Evolutionary conservation across 345 rosid species (phyloP).

Genomic region (Adansonia digitata): DNA sequence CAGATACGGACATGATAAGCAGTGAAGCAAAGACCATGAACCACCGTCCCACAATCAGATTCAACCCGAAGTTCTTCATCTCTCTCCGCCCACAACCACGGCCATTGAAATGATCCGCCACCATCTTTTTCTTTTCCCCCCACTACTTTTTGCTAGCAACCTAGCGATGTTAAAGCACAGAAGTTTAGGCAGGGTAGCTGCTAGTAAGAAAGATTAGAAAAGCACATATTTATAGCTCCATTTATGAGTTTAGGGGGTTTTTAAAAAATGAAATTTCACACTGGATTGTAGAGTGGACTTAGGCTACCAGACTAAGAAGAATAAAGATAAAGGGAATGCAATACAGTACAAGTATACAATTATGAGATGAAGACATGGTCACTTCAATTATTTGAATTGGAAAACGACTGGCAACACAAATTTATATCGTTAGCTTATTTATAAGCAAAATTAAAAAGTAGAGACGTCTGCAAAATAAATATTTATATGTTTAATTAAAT

Average conservation of each 20-base stretch:
- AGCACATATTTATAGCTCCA: not conserved
- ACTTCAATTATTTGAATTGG: not conserved
- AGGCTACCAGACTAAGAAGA: not conserved
- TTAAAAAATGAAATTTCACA: not conserved
- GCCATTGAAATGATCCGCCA: not conserved
- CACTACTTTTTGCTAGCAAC: not conserved
- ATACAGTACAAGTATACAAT: not conserved
- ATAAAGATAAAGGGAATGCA: not conserved
- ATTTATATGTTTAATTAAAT: too few relatives aligned
- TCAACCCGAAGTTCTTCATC: slow-evolving; percentile 30
- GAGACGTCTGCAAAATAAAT: too few relatives aligned
- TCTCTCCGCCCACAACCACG: slow-evolving; percentile 14
- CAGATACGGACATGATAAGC: slow-evolving; percentile 41
- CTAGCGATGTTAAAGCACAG: not conserved
- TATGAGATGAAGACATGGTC: not conserved
- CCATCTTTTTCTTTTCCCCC: not conserved
- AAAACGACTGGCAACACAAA: not conserved
- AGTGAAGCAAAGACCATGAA: slow-evolving; percentile 45
- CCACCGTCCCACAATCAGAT: slow-evolving; percentile 43
- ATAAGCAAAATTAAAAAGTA: too few relatives aligned
- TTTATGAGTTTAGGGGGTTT: not conserved
- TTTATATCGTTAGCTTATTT: too few relatives aligned
- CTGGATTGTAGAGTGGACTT: not conserved
- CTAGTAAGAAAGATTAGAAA: not conserved
- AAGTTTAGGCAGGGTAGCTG: not conserved